Evolutionary conservation across 2,329 filamentous ascomycete species (phyloP).

Genomic region (Ophiostoma perfectum): DNA sequence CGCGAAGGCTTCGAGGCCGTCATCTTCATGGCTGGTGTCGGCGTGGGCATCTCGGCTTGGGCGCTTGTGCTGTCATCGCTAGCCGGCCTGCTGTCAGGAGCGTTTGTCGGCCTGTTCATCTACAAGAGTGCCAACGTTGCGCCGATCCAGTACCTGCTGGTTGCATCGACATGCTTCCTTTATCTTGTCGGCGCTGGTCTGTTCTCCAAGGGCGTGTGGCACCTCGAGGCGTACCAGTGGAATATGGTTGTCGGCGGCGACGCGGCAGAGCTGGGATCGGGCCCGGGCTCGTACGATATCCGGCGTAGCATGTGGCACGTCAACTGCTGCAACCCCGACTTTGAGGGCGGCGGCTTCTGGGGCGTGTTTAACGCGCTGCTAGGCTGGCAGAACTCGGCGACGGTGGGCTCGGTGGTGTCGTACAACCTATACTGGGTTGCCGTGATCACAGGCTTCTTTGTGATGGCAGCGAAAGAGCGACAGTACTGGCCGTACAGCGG

Average conservation of each 20-base stretch:
- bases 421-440: constrained; percentile 84
- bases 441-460: constrained; percentile 23
- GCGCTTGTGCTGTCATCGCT: constrained; percentile 67
- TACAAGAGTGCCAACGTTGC: constrained; percentile 46
- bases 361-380: constrained; percentile 81
- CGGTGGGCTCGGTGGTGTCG: constrained; percentile 77
- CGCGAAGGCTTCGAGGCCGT: constrained; percentile 73
- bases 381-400: constrained; percentile 84
- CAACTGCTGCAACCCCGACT: constrained; percentile 70
- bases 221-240: constrained; percentile 66
- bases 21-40: constrained; percentile 73
- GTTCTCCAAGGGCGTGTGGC: constrained; percentile 72
- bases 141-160: constrained; percentile 53
- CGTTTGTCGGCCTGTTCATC: constrained; percentile 59
- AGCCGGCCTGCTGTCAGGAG: constrained; percentile 58
- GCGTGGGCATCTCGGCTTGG: constrained; percentile 60
- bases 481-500: constrained; percentile 18
- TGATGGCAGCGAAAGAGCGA: constrained; percentile 23
- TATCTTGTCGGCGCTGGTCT: constrained; percentile 80
- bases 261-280: constrained; percentile 55
- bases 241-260: constrained; percentile 44
- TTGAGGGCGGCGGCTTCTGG: constrained; percentile 70
- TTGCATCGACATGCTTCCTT: constrained; percentile 73
- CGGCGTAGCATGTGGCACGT: constrained; percentile 63
- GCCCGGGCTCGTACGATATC: constrained; percentile 64